Conservation (phyloP, 2,329 filamentous ascomycete species). For the Nemania sp. region DNA sequence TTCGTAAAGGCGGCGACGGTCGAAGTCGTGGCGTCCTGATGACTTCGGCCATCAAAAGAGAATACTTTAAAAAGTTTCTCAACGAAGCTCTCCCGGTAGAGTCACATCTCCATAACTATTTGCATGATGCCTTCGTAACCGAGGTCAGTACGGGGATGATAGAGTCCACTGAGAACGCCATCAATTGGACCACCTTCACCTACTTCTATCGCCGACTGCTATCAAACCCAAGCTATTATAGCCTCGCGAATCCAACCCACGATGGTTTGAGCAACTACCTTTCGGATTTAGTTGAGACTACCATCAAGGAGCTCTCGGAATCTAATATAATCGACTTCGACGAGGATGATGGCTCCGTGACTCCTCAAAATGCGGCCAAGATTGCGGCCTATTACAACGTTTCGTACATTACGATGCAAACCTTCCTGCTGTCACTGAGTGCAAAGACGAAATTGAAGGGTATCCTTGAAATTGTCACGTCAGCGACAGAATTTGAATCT, state of each 20-base stretch:
- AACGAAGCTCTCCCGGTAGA: slow-evolving; percentile 95
- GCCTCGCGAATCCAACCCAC: slow-evolving; percentile 83
- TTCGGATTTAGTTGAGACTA: slow-evolving; percentile 92
- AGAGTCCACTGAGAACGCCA: slow-evolving; percentile 91
- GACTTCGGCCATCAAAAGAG: slow-evolving; percentile 90
- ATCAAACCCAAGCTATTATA: slow-evolving; percentile 96
- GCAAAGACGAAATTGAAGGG: slow-evolving; percentile 93
- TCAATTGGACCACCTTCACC: slow-evolving; percentile 98
- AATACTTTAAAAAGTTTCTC: slow-evolving; percentile 99
- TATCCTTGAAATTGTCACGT: slow-evolving; percentile 94
- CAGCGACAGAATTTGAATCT: slow-evolving; percentile 93
- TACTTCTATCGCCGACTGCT: slow-evolving; percentile 96
- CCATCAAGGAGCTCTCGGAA: slow-evolving; percentile 85
- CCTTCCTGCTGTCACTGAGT: slow-evolving; percentile 88
- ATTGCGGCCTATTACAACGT: slow-evolving; percentile 99
- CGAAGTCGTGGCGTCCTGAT: slow-evolving; percentile 91
- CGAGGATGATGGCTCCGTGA: slow-evolving; percentile 87
- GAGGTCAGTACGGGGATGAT: slow-evolving; percentile 97
- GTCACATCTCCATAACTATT: slow-evolving; percentile 86
- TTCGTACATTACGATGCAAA: slow-evolving; percentile 99
- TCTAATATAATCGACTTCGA: slow-evolving; percentile 96
- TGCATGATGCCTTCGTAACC: slow-evolving; percentile 95
- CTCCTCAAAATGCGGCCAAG: slow-evolving; percentile 93
- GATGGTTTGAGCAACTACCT: slow-evolving; percentile 93
- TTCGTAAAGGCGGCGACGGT: slow-evolving; percentile 77